phyloP scores from a whole-genome alignment of 1,284 basidiomycete species.

The Ustilago trichophora region DNA sequence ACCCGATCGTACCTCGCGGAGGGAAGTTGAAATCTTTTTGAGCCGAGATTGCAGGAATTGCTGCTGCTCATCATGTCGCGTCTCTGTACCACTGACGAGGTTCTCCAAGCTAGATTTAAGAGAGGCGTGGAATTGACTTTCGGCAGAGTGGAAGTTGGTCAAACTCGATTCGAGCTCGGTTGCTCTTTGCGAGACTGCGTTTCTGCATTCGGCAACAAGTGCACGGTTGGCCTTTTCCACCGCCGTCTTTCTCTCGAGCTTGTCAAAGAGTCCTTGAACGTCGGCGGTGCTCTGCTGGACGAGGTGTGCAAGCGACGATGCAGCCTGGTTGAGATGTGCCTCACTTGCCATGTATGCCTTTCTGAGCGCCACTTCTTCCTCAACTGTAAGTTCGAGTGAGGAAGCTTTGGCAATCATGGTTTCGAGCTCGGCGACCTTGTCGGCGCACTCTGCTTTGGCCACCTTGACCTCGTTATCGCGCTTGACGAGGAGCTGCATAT shows the following conservation, averaged over 20 bases:
- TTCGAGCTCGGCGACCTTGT: slow-evolving; percentile 48
- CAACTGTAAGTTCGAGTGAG: slow-evolving; percentile 40
- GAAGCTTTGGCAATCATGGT: slow-evolving; percentile 37
- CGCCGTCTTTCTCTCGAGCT: slow-evolving; percentile 80
- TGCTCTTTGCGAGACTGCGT: slow-evolving; percentile 71
- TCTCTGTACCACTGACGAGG: slow-evolving; percentile 70
- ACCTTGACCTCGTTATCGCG: slow-evolving; percentile 53
- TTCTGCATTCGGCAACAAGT: slow-evolving; percentile 74
- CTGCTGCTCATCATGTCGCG: slow-evolving; percentile 73
- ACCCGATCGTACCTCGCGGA: slow-evolving; percentile 25
- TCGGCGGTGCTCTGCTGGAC: slow-evolving; percentile 78
- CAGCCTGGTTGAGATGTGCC: slow-evolving; percentile 75
- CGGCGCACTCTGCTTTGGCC: slow-evolving; percentile 47
- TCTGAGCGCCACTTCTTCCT: slow-evolving; percentile 72
- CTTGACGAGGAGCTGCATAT: slow-evolving; percentile 61
- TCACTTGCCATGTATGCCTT: slow-evolving; percentile 82
- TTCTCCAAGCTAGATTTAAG: slow-evolving; percentile 65
- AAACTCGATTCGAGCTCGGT: slow-evolving; percentile 73
- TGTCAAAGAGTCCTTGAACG: slow-evolving; percentile 79
- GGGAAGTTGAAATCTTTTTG: slow-evolving; percentile 17
- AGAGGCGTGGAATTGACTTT: slow-evolving; percentile 71
- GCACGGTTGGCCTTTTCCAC: slow-evolving; percentile 76
- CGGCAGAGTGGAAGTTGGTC: slow-evolving; percentile 73
- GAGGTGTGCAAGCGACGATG: slow-evolving; percentile 75
- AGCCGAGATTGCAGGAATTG: slow-evolving; percentile 61